phyloP scores from a whole-genome alignment of 192 early-diverging fungal genomes.

The Pilobolus umbonatus region DNA sequence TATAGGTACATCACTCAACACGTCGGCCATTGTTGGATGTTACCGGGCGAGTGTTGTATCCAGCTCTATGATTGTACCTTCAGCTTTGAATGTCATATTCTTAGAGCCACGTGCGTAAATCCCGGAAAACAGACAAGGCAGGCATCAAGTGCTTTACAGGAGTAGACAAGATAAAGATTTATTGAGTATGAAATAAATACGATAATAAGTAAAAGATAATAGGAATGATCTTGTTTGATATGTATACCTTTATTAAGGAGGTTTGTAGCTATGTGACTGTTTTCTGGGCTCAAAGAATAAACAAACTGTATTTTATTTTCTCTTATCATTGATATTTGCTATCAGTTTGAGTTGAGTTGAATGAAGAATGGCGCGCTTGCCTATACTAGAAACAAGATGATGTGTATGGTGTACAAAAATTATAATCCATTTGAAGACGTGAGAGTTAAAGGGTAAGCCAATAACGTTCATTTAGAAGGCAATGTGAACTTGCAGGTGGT shows the following conservation, averaged over 20 bases:
- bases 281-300: too few relatives aligned
- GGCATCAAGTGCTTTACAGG: too few relatives aligned
- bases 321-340: background rate
- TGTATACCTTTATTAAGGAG: too few relatives aligned
- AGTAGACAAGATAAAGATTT: too few relatives aligned
- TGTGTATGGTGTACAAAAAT: background rate
- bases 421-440: slow-evolving; percentile 3
- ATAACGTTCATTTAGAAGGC: slow-evolving; percentile 8
- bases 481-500: slow-evolving; percentile 8
- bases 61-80: background rate
- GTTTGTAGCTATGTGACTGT: too few relatives aligned
- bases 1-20: too few relatives aligned
- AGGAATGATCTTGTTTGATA: too few relatives aligned
- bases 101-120: too few relatives aligned
- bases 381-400: background rate
- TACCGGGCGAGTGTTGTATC: too few relatives aligned
- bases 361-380: background rate
- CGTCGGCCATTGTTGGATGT: slow-evolving; percentile 9
- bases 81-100: slow-evolving; percentile 5
- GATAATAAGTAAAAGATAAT: too few relatives aligned
- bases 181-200: too few relatives aligned
- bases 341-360: background rate
- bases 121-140: too few relatives aligned
- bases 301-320: background rate
- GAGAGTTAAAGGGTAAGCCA: slow-evolving; percentile 2